A percentile compares a stretch with the other conserved stretches of the same genome.
Evolutionary conservation across 148 eudicot species (phyloP).

Genomic region (Rhododendron henanense): DNA sequence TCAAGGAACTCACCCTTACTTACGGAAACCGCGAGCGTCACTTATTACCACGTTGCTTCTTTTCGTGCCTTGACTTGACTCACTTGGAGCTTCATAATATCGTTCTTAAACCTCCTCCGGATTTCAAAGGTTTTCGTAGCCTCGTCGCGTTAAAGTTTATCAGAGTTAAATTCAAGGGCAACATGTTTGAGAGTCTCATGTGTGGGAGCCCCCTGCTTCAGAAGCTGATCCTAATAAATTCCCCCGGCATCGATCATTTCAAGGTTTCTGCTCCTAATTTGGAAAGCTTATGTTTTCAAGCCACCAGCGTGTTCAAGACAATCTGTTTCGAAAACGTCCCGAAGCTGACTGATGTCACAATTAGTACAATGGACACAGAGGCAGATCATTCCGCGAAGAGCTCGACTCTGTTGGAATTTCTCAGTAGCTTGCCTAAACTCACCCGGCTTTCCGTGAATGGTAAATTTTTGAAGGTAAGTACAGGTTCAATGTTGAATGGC

Average conservation of each 20-base stretch:
- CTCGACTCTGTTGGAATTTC: background rate
- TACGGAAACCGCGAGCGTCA: background rate
- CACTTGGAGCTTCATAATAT: background rate
- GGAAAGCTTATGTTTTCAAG: background rate
- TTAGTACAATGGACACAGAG: background rate
- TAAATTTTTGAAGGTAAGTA: background rate
- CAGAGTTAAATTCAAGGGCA: background rate
- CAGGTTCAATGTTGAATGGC: too few species aligned
- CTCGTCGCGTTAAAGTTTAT: background rate
- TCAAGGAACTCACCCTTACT: background rate
- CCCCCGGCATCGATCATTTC: background rate
- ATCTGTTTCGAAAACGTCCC: background rate
- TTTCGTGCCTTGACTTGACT: background rate
- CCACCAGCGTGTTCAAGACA: background rate
- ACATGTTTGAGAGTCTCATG: background rate
- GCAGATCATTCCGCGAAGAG: background rate
- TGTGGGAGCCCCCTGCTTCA: background rate
- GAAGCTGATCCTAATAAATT: background rate
- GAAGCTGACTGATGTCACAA: background rate
- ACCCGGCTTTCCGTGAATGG: background rate
- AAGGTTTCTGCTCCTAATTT: background rate
- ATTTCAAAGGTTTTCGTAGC: background rate
- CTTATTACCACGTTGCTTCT: background rate
- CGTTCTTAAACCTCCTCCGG: background rate
- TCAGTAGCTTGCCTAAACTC: background rate